phyloP scores from a whole-genome alignment of 1,284 basidiomycete genomes.

The Cutaneotrichosporon sp. region DNA sequence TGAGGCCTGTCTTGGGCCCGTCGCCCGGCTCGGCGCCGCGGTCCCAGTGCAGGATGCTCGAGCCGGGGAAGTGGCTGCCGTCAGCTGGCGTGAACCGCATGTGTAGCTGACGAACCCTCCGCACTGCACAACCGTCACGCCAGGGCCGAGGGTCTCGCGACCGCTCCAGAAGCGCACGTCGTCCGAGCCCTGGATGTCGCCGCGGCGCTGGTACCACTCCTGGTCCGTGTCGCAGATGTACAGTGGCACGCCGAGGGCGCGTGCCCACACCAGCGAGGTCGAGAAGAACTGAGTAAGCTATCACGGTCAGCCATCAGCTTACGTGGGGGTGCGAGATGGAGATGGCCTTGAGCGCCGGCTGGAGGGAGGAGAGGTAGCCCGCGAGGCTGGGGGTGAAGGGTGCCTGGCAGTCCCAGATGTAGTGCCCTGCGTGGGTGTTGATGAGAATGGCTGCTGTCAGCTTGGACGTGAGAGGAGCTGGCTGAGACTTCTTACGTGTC shows the following conservation, averaged over 20 bases:
- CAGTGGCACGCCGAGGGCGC: conserved; percentile 46
- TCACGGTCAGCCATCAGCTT: background rate
- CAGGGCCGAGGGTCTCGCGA: conserved; percentile 28
- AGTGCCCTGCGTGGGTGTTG: conserved; percentile 39
- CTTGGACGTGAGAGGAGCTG: too few relatives aligned
- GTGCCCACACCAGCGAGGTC: conserved; percentile 49
- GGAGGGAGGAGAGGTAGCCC: conserved; percentile 31
- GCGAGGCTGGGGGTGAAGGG: conserved; percentile 40
- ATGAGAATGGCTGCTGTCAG: conserved; percentile 45
- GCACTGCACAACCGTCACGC: conserved; percentile 45
- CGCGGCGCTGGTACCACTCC: conserved; percentile 44
- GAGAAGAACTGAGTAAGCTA: conserved; percentile 48
- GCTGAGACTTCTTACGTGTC: too few relatives aligned
- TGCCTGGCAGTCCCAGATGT: conserved; percentile 52
- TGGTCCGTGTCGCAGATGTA: conserved; percentile 44
- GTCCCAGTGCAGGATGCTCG: conserved; percentile 50
- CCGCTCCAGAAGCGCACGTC: conserved; percentile 40
- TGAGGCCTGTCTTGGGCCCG: conserved; percentile 37
- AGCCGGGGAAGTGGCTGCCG: conserved; percentile 50
- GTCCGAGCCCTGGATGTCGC: conserved; percentile 30
- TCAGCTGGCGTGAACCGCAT: background rate
- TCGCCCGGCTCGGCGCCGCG: conserved; percentile 40
- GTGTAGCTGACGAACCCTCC: conserved; percentile 43
- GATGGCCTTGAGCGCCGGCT: conserved; percentile 44
- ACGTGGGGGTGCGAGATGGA: conserved; percentile 53